Evolutionary conservation across 169 alveolate genomes (phyloP).

Genomic region (Eimeria maxima): DNA sequence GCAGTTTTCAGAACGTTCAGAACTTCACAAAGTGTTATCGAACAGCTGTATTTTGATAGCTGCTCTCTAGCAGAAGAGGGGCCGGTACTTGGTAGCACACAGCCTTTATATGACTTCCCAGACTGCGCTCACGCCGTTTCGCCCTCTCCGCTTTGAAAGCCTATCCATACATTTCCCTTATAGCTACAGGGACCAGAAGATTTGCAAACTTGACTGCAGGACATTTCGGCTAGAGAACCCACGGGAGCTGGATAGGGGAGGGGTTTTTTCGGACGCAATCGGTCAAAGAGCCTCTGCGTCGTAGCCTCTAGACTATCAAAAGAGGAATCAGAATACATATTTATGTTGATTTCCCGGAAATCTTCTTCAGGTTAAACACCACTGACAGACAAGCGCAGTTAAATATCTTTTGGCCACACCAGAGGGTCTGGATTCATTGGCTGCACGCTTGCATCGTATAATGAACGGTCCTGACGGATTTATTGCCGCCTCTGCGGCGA

Average conservation of each 20-base stretch:
- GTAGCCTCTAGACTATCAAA: background rate
- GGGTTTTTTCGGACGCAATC: background rate
- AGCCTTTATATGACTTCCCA: background rate
- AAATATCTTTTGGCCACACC: background rate
- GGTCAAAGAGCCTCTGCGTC: background rate
- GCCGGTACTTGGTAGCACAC: background rate
- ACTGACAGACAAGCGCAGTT: background rate
- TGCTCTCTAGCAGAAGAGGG: background rate
- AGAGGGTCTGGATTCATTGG: background rate
- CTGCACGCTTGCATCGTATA: background rate
- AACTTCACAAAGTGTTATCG: background rate
- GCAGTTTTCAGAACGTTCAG: background rate
- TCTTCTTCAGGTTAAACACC: background rate
- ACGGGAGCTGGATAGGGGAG: background rate
- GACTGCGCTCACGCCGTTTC: background rate
- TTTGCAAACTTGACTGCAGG: background rate
- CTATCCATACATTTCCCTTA: background rate
- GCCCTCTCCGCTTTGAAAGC: background rate
- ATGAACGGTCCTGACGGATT: constrained; percentile 61
- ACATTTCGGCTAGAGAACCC: background rate
- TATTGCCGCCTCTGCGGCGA: constrained; percentile 8
- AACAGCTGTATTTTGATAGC: background rate
- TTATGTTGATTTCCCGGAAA: background rate
- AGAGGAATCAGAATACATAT: background rate
- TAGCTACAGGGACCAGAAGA: background rate